phyloP scores from a whole-genome alignment of 805 yeast species.

The Wickerhamomyces alni region DNA sequence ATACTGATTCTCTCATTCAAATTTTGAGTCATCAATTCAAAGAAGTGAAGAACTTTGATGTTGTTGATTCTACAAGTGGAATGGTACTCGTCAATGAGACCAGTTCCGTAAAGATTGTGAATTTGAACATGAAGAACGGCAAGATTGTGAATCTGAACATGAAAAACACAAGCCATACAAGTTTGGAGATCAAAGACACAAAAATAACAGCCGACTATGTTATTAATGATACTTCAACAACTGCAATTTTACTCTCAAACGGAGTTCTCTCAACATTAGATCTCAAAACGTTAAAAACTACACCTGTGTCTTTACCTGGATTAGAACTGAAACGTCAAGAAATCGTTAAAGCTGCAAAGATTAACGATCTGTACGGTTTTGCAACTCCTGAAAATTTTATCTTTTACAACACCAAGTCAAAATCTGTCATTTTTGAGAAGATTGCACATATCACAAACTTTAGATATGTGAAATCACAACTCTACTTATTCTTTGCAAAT shows the following conservation, averaged over 20 bases:
- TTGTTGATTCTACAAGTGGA: slow-evolving; percentile 23
- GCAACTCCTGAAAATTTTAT: not conserved
- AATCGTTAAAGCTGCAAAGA: not conserved
- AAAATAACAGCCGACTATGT: too few species aligned
- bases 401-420: not conserved
- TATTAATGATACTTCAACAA: too few species aligned
- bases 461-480: not conserved
- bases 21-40: not conserved
- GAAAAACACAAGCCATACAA: not conserved
- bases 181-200: too few species aligned
- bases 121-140: too few species aligned
- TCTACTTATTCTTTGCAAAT: not conserved
- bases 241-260: too few species aligned
- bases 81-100: slow-evolving; percentile 2
- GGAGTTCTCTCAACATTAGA: too few species aligned
- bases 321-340: not conserved
- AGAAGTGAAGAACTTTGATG: not conserved
- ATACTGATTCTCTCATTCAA: not conserved
- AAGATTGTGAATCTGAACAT: not conserved
- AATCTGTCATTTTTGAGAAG: not conserved
- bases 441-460: not conserved
- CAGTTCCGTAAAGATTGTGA: not conserved
- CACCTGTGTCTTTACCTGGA: too few species aligned
- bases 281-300: too few species aligned
- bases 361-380: not conserved